These are phyloP conservation scores for Favolaschia claudopus DNA, from an alignment of 768 basidiomycete genomes.

Conservation along the genomic window DNA sequence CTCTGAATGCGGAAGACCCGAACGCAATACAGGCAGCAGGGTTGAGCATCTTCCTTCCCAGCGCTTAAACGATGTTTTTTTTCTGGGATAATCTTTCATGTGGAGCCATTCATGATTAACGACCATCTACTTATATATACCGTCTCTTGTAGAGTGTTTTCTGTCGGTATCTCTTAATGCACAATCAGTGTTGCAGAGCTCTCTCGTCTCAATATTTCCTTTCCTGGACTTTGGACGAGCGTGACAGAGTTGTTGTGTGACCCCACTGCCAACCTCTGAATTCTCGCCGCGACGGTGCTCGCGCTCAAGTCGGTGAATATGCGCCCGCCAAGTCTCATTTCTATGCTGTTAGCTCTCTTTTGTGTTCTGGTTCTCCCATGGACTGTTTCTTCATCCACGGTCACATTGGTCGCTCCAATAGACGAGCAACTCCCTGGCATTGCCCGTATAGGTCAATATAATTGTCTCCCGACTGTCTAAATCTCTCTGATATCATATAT, in stretches of 20 bases:
- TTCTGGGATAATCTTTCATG: background rate
- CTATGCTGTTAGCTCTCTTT: conserved; percentile 74
- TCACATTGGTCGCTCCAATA: conserved; percentile 65
- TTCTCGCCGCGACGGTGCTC: too few relatives aligned
- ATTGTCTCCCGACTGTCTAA: too few relatives aligned
- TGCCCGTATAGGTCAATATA: conserved; percentile 72
- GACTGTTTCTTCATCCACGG: conserved; percentile 50
- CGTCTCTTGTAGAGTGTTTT: conserved; percentile 17
- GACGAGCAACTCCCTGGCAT: conserved; percentile 80
- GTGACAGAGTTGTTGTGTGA: too few relatives aligned
- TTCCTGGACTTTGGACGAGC: background rate
- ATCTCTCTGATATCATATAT: conserved; percentile 81
- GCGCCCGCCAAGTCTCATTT: conserved; percentile 55
- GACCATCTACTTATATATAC: conserved; percentile 12
- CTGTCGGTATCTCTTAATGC: conserved; percentile 9
- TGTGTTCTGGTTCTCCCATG: conserved; percentile 48
- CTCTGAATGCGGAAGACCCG: conserved; percentile 78
- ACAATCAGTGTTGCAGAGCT: background rate
- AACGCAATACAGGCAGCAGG: conserved; percentile 85
- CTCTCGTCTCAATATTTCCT: background rate
- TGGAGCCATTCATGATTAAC: conserved; percentile 21
- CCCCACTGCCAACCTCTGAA: too few relatives aligned
- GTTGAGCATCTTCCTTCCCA: conserved; percentile 60
- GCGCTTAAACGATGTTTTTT: conserved; percentile 39
- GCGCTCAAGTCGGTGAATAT: background rate